phyloP scores from a whole-genome alignment of 2,329 filamentous ascomycete genomes.

The Metarhizium rileyi region DNA sequence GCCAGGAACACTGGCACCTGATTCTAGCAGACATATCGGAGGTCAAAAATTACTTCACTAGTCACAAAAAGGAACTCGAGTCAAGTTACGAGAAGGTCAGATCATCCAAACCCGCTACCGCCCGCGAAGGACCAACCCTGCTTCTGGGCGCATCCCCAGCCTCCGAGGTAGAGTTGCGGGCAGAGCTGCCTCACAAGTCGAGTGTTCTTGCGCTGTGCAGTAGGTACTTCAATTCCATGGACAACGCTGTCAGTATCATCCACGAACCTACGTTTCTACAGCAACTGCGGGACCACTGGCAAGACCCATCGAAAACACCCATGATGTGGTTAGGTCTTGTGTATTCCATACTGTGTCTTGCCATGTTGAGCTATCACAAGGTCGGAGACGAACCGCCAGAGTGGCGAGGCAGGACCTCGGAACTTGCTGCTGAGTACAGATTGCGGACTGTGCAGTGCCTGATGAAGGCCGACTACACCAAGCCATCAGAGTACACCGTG shows the following conservation, averaged over 20 bases:
- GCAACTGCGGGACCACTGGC: conserved; percentile 57
- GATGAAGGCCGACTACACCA: conserved; percentile 66
- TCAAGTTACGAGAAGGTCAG: conserved; percentile 69
- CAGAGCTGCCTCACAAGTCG: conserved; percentile 69
- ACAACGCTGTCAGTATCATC: conserved; percentile 62
- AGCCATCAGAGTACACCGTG: conserved; percentile 63
- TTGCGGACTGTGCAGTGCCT: conserved; percentile 69
- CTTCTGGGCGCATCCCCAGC: conserved; percentile 66
- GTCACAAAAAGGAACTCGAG: conserved; percentile 82
- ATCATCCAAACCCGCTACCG: conserved; percentile 51
- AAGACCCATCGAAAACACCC: conserved; percentile 60
- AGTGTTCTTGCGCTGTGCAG: conserved; percentile 77
- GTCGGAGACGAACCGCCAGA: conserved; percentile 72
- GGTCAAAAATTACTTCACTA: conserved; percentile 81
- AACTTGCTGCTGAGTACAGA: conserved; percentile 55
- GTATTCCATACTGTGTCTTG: conserved; percentile 66
- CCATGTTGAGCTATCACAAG: conserved; percentile 70
- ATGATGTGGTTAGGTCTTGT: conserved; percentile 72
- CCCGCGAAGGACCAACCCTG: conserved; percentile 61
- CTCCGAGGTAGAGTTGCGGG: conserved; percentile 66
- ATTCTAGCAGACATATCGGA: conserved; percentile 77
- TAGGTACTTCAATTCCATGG: conserved; percentile 81
- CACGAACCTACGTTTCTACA: conserved; percentile 80
- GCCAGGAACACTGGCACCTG: conserved; percentile 75
- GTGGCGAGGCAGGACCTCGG: conserved; percentile 57